phyloP scores from a whole-genome alignment of 768 basidiomycete genomes.

The Pleurotus giganteus region DNA sequence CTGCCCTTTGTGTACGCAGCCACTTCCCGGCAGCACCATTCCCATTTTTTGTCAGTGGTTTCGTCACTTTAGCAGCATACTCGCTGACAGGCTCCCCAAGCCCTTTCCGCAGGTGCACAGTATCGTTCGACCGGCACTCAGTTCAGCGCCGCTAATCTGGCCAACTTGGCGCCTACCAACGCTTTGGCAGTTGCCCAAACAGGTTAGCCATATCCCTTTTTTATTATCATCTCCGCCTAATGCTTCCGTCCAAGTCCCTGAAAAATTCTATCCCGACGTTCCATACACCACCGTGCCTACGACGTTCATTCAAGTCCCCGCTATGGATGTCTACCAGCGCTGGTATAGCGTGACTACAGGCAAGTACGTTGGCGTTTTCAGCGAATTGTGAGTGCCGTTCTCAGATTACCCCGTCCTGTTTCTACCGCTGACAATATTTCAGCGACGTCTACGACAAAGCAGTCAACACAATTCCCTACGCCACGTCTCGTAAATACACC shows the following conservation, averaged over 20 bases:
- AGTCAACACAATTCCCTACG: background rate
- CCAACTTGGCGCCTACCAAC: too few relatives aligned
- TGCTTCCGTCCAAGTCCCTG: background rate
- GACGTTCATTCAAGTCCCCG: background rate
- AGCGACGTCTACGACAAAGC: background rate
- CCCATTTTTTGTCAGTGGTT: too few relatives aligned
- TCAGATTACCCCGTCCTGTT: background rate
- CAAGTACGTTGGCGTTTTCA: background rate
- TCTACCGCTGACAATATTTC: background rate
- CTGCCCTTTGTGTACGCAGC: too few relatives aligned
- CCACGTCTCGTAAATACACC: background rate
- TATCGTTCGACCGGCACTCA: too few relatives aligned
- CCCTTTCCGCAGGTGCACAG: too few relatives aligned
- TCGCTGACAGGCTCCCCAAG: too few relatives aligned
- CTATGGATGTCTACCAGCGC: background rate
- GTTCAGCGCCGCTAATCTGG: too few relatives aligned
- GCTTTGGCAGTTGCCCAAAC: too few relatives aligned
- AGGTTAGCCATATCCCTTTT: too few relatives aligned
- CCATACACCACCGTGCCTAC: background rate
- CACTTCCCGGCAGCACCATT: too few relatives aligned
- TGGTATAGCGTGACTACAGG: background rate
- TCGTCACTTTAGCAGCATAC: too few relatives aligned
- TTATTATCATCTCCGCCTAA: too few relatives aligned
- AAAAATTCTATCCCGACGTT: background rate
- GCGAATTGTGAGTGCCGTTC: background rate